A percentile compares a stretch with the other conserved stretches of the same genome.
Conservation (phyloP, 2,329 filamentous ascomycete species). For the Arthroderma sp. region DNA sequence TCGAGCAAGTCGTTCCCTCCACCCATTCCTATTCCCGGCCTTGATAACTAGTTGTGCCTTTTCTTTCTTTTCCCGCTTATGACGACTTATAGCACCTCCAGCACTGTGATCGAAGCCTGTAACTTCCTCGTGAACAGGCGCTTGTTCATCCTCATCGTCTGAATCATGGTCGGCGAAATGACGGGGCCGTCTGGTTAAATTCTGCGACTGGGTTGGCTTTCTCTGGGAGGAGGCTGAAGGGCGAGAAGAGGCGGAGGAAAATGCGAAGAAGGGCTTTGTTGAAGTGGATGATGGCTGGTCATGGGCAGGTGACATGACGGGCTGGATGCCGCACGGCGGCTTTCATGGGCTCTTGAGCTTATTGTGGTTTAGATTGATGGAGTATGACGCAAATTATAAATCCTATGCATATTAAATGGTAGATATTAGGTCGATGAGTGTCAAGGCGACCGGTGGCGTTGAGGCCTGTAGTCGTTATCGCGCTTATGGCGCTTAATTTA, state of each 20-base stretch:
- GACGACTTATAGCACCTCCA: slow-evolving; percentile 25
- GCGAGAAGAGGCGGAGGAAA: slow-evolving; percentile 16
- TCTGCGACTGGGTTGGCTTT: slow-evolving; percentile 8
- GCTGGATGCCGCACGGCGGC: no score
- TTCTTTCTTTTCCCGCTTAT: slow-evolving; percentile 28
- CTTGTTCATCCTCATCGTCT: slow-evolving; percentile 36
- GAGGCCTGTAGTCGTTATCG: no score
- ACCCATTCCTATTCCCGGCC: slow-evolving; percentile 75
- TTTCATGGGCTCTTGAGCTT: no score
- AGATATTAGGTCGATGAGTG: no score
- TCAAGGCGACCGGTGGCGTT: no score
- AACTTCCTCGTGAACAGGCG: slow-evolving; percentile 32
- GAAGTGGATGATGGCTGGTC: no score
- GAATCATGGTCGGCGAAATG: slow-evolving; percentile 42
- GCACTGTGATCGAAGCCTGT: slow-evolving; percentile 40
- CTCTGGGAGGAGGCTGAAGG: not conserved
- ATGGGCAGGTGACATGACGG: no score
- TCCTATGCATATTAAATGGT: no score
- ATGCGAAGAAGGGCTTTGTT: slow-evolving; percentile 21
- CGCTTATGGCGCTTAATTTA: no score
- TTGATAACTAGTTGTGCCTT: slow-evolving; percentile 59
- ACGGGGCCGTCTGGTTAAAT: slow-evolving; percentile 19
- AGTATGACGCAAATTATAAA: no score
- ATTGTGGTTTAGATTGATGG: no score
- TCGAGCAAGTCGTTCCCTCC: slow-evolving; percentile 36